Base-by-base conservation (phyloP, 441 rosid genomes). In the Syzygium malaccense region DNA sequence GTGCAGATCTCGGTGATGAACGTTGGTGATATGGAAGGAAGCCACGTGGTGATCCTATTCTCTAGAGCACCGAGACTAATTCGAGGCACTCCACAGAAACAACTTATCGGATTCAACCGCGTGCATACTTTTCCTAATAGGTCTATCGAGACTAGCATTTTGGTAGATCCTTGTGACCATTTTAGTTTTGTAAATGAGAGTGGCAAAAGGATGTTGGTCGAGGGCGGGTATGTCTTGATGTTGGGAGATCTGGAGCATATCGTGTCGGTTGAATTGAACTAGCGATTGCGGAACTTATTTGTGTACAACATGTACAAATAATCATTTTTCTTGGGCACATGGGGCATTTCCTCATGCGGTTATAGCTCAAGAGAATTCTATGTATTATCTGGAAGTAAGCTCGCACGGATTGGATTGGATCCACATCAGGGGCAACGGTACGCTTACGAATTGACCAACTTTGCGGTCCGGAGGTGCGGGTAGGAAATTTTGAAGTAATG, bases 81-180 rank as follows among this genome's bases (percentile, higher is more conserved):
- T 13, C 37, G 56, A 6, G 96, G 97, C 68, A 91, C 93, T 75
- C 98, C 98, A 9, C 90, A 89, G 91, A 95, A 91, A 85, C 99
- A 96, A 85, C 93, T 96, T 87, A 91, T 98, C 25, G 99, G 97
- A 53, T 98, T 95, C 53, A 95, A 96, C 23, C 93, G 98, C 1
- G 94, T 97, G 71, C 94, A 93, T 90, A 93, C 95, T 14, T 53
- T 88, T 58, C 92, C 95, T 3, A 78, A 64, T 12, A 71, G 91
- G 56, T 90, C 90, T 49, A 90, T 92, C 12, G 93, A 94, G 90
- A 91, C 93, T n/a, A 94, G 90, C 91, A 91, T 97, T 25, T 51
- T 91, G 89, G 91, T 97, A 4, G 95, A 95, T 91, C 99, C 99
- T 45, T 97, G 98, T 87, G 89, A 93, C 78, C 94, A 96, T 71